phyloP scores from a whole-genome alignment of 139 green algal species.

The Chlorella sp. region DNA sequence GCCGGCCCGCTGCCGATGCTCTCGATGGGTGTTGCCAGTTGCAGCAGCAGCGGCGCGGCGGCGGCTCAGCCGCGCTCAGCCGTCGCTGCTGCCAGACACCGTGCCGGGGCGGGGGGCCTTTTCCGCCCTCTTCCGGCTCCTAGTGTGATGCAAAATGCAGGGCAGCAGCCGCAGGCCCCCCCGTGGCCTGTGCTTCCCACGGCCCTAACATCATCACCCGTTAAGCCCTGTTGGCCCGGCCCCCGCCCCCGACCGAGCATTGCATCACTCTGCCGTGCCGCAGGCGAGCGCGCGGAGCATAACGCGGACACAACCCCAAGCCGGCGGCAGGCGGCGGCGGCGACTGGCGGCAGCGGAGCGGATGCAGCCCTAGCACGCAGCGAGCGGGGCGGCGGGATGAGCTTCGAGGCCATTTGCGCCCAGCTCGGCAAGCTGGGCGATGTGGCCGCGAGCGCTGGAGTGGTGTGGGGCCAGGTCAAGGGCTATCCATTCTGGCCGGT shows the following conservation, averaged over 20 bases:
- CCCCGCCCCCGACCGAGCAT: neutral
- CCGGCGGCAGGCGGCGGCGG: conserved; percentile 8
- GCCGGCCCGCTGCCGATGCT: too few species aligned
- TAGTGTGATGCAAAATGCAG: too few species aligned
- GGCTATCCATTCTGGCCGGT: conserved; percentile 85
- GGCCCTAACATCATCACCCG: too few species aligned
- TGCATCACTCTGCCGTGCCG: neutral
- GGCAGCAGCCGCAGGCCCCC: too few species aligned
- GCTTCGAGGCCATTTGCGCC: conserved; percentile 19
- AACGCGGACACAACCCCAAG: neutral
- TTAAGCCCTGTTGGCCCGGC: too few species aligned
- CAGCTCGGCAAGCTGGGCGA: conserved; percentile 7
- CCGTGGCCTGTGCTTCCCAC: too few species aligned
- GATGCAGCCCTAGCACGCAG: neutral
- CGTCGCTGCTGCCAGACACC: too few species aligned
- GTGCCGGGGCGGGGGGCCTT: too few species aligned
- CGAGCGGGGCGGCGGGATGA: neutral
- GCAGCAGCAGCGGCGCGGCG: too few species aligned
- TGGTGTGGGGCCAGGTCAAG: conserved; percentile 73
- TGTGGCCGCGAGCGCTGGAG: neutral
- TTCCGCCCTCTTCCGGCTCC: too few species aligned
- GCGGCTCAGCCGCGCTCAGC: too few species aligned
- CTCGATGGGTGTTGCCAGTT: too few species aligned
- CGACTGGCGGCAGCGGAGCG: neutral
- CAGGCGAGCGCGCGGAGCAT: neutral